Percentiles rank a stretch among this genome's conserved stretches.
phyloP scores from a whole-genome alignment of 179 eudicot species.

The Spergularia azorica region DNA sequence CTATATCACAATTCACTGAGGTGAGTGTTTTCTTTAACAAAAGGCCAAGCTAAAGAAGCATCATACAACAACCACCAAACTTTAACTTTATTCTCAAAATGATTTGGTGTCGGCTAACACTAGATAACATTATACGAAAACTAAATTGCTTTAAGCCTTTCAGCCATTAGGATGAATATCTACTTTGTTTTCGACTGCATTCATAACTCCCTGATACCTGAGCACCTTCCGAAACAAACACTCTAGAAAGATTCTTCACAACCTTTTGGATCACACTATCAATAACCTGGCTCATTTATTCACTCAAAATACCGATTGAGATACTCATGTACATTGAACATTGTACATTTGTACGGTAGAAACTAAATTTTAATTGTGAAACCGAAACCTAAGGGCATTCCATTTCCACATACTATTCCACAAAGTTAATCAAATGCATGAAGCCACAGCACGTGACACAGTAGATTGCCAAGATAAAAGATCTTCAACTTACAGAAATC shows the following conservation, averaged over 20 bases:
- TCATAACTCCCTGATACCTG: slow-evolving; percentile 47
- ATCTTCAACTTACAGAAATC: no score
- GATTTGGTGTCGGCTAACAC: no score
- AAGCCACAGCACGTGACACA: no score
- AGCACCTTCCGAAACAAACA: slow-evolving; percentile 69
- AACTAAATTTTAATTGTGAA: background rate
- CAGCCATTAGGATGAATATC: no score
- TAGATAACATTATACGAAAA: no score
- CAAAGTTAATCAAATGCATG: no score
- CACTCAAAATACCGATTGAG: background rate
- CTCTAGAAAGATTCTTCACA: slow-evolving; percentile 67
- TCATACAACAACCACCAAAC: background rate
- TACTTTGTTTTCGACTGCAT: background rate
- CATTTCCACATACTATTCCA: no score
- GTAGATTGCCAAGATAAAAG: no score
- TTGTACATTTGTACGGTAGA: background rate
- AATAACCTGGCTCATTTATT: slow-evolving; percentile 55
- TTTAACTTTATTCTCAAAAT: background rate
- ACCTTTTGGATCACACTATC: slow-evolving; percentile 76
- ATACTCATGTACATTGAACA: background rate
- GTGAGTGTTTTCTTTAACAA: slow-evolving; percentile 60
- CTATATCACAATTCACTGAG: slow-evolving; percentile 30
- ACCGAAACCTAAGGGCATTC: background rate
- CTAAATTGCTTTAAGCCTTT: no score
- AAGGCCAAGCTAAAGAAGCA: slow-evolving; percentile 61